Conservation (phyloP, 768 basidiomycete species). For the Candolleomyces aberdarensis region DNA sequence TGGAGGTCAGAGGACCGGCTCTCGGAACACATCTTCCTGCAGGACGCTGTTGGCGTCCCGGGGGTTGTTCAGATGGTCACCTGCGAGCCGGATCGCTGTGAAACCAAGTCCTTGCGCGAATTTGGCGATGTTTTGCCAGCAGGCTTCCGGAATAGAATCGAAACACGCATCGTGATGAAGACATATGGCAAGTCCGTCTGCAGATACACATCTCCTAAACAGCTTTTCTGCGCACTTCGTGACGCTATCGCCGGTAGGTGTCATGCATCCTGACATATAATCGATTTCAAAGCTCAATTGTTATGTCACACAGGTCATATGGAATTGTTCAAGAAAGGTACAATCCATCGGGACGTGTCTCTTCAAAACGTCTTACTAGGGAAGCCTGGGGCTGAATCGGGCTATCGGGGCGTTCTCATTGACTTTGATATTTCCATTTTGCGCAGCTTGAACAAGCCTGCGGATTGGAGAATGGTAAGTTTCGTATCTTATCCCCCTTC, state of each 20-base stretch:
- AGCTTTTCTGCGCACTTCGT: not conserved
- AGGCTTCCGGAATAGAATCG: slow-evolving; percentile 6
- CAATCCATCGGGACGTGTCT: not conserved
- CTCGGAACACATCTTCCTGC: not conserved
- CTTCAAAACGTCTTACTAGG: not conserved
- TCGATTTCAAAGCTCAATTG: too few relatives aligned
- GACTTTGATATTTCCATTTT: not conserved
- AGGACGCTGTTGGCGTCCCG: not conserved
- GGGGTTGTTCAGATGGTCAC: not conserved
- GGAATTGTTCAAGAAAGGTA: not conserved
- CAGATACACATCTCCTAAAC: slow-evolving; percentile 3
- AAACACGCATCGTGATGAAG: slow-evolving; percentile 12
- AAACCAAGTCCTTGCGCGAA: not conserved
- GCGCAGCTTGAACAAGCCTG: not conserved
- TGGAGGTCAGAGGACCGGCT: not conserved
- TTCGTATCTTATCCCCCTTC: not conserved
- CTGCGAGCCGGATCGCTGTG: not conserved
- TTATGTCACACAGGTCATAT: too few relatives aligned
- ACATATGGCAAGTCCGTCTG: slow-evolving; percentile 13
- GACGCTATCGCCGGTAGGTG: not conserved
- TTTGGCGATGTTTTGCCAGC: too few relatives aligned
- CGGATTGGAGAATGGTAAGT: not conserved
- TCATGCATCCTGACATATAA: not conserved
- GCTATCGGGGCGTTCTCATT: not conserved
- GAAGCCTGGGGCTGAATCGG: not conserved